Base-by-base conservation (phyloP, 2,329 filamentous ascomycete species). In the Cercospora sp. region DNA sequence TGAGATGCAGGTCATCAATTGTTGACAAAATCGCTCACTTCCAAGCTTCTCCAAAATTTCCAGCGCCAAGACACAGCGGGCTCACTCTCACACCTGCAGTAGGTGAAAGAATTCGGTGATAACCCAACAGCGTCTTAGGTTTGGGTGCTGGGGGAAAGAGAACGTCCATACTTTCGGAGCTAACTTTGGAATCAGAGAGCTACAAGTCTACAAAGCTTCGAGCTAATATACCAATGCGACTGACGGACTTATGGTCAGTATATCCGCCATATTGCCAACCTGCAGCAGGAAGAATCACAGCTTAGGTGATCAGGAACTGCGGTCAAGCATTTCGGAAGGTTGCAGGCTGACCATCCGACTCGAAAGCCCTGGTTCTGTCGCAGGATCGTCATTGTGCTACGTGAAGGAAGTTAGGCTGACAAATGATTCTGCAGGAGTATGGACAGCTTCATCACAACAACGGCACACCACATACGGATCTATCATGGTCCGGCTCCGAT, bases 91-190 rank as follows among this genome's bases (percentile, higher is more conserved):
- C 24, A 24, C 24, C 24, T 24, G 24, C 24, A 24, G 24, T 24
- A 24, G 24, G 24, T 24, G 24, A 24, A 24, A 24, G 24, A 24
- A 24, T 24, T 24, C 24, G 24, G 24, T 24, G 24, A 24, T 24
- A 24, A 24, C 24, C 24, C 24, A 24, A 24, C 24, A 24, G 24
- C 24, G 24, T 24, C 24, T 24, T 24, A 24, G 24, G 24, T 24
- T 24, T 24, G 24, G 24, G 24, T 24, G 24, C 72, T 58, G 73
- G 74, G 18, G 43, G 43, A 49, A 49, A 49, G 6, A 49, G 43
- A 49, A 34, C 32, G 32, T 12, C 32, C 32, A 34, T 34, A 34
- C 10, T 34, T 34, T 34, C 32, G 9, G 32, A 12, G 32, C 32
- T 34, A 34, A 34, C 30, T 34, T 5, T 34, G 32, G 32, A 12